These are phyloP conservation scores for Stellera chamaejasme DNA, from an alignment of 345 rosid species.

Conservation along the genomic window DNA sequence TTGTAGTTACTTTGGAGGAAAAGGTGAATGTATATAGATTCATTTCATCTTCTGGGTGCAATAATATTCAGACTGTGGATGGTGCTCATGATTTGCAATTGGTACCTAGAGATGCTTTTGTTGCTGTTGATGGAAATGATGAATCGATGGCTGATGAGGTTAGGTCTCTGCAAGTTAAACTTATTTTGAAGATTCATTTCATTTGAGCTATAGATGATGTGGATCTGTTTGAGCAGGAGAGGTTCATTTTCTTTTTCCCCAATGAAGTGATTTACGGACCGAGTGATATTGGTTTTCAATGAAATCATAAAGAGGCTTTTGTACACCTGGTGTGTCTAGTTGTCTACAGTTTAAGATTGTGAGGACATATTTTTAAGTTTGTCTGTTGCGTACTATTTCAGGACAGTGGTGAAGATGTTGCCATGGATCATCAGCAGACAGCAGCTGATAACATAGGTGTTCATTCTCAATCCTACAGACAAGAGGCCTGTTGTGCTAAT, in stretches of 20 bases:
- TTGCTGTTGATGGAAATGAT: background rate
- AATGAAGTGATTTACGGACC: background rate
- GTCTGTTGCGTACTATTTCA: no score
- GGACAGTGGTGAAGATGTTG: no score
- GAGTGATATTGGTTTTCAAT: slow-evolving; percentile 4
- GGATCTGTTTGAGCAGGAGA: background rate
- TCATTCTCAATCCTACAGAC: no score
- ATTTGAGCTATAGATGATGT: background rate
- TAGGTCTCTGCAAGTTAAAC: background rate
- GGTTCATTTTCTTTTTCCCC: no score
- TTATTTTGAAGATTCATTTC: background rate
- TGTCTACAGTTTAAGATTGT: no score
- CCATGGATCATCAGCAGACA: no score
- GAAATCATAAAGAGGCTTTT: slow-evolving; percentile 9
- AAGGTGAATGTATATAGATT: background rate
- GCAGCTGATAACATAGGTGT: no score
- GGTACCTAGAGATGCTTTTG: slow-evolving; percentile 9
- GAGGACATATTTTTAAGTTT: no score
- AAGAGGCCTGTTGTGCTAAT: no score
- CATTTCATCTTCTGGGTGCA: background rate
- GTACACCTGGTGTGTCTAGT: slow-evolving; percentile 11
- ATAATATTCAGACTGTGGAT: slow-evolving; percentile 3
- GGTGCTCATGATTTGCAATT: slow-evolving; percentile 3
- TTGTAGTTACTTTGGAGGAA: background rate
- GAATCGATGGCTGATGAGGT: slow-evolving; percentile 12